phyloP scores from a whole-genome alignment of 2,329 filamentous ascomycete genomes.

The Diaporthe australafricana region DNA sequence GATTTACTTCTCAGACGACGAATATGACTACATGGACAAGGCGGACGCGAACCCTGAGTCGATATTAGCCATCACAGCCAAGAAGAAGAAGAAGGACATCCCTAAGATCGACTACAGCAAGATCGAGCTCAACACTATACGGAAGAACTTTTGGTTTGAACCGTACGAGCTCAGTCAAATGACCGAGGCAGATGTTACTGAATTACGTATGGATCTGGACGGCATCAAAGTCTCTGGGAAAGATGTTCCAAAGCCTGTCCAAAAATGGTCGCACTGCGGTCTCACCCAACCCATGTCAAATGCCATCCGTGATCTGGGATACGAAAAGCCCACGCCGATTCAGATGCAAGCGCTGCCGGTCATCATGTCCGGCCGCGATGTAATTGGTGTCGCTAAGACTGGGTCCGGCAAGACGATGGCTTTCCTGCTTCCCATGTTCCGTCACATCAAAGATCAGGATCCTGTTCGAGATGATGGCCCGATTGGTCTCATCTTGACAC shows the following conservation, averaged over 20 bases:
- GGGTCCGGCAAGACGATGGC: constrained; percentile 98
- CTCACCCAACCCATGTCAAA: constrained; percentile 88
- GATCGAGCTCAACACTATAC: constrained; percentile 84
- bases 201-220: constrained; percentile 87
- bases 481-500: constrained; percentile 89
- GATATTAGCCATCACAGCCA: constrained; percentile 66
- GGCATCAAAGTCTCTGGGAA: constrained; percentile 94
- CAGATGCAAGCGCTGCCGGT: constrained; percentile 95
- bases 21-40: constrained; percentile 67
- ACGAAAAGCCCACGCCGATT: constrained; percentile 90
- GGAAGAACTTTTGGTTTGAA: constrained; percentile 96
- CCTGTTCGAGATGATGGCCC: constrained; percentile 88
- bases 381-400: constrained; percentile 96
- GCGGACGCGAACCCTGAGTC: constrained; percentile 60
- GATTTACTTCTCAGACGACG: constrained; percentile 90
- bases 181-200: constrained; percentile 85
- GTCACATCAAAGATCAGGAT: constrained; percentile 94
- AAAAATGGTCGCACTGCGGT: constrained; percentile 97
- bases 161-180: constrained; percentile 85
- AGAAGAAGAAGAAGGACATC: constrained; percentile 95
- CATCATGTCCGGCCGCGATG: constrained; percentile 95
- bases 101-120: constrained; percentile 88
- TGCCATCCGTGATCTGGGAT: constrained; percentile 83
- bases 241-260: constrained; percentile 91
- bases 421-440: constrained; percentile 95